Conservation (phyloP, 192 early-diverging fungal species). For the Funneliformis geosporum region DNA sequence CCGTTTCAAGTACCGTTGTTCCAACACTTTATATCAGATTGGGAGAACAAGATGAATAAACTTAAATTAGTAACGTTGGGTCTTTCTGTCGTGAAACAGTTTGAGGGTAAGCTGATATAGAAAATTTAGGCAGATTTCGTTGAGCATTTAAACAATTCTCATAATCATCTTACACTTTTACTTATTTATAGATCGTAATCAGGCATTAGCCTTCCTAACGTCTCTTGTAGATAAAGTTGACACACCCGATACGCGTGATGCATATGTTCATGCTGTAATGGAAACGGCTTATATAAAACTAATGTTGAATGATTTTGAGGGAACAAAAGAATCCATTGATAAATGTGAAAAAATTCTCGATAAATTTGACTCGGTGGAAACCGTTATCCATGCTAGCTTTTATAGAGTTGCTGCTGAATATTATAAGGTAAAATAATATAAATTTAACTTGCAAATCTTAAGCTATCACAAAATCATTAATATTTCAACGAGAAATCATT, state of each 20-base stretch:
- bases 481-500: neutral
- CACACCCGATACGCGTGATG: constrained; percentile 71
- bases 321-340: constrained; percentile 84
- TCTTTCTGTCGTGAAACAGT: constrained; percentile 71
- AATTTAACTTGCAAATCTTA: neutral
- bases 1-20: constrained; percentile 81
- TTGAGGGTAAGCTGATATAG: constrained; percentile 55
- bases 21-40: constrained; percentile 90
- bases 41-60: constrained; percentile 94
- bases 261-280: constrained; percentile 81
- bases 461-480: neutral
- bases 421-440: constrained; percentile 72
- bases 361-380: constrained; percentile 71
- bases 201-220: constrained; percentile 76
- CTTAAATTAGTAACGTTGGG: constrained; percentile 87
- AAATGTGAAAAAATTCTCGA: constrained; percentile 85
- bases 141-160: neutral
- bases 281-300: constrained; percentile 87
- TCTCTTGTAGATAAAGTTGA: constrained; percentile 71
- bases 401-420: constrained; percentile 96
- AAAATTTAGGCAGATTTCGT: constrained; percentile 32
- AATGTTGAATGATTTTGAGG: constrained; percentile 73
- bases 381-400: constrained; percentile 89
- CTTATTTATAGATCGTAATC: constrained; percentile 54
- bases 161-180: neutral